Evolutionary conservation across 23 red algal genomes (phyloP).

Genomic region (Porphyridium purpureum): DNA sequence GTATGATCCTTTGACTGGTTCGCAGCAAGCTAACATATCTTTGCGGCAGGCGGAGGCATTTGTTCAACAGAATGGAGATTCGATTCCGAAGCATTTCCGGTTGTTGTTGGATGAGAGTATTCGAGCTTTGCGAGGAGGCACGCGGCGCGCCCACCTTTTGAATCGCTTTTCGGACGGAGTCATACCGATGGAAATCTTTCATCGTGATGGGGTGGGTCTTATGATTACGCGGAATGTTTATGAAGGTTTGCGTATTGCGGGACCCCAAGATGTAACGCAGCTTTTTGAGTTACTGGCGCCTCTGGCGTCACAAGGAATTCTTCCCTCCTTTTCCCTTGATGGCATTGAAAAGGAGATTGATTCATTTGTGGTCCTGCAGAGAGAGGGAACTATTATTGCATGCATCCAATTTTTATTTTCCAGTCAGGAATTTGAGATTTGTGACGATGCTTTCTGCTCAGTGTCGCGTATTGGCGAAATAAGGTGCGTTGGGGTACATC

Average conservation of each 20-base stretch:
- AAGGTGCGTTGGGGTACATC: slow-evolving; percentile 66
- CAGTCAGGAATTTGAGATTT: slow-evolving; percentile 21
- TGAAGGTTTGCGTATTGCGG: slow-evolving; percentile 67
- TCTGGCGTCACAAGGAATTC: slow-evolving; percentile 64
- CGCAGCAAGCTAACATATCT: slow-evolving; percentile 59
- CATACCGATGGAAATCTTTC: slow-evolving; percentile 76
- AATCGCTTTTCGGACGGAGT: slow-evolving; percentile 64
- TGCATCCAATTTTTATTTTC: slow-evolving; percentile 42
- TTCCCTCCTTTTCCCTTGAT: slow-evolving; percentile 33
- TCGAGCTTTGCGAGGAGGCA: slow-evolving; percentile 31
- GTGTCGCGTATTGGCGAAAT: too few species aligned
- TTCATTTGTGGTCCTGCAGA: slow-evolving; percentile 66
- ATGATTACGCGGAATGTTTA: slow-evolving; percentile 90
- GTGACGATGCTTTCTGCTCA: too few species aligned
- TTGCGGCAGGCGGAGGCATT: slow-evolving; percentile 51
- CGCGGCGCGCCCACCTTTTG: slow-evolving; percentile 64
- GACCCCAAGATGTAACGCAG: slow-evolving; percentile 38
- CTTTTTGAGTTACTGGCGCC: slow-evolving; percentile 57
- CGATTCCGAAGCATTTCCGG: slow-evolving; percentile 27
- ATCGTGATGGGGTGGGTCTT: slow-evolving; percentile 72
- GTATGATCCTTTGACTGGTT: slow-evolving; percentile 32
- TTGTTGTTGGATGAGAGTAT: slow-evolving; percentile 32
- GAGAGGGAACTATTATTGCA: slow-evolving; percentile 92
- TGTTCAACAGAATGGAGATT: slow-evolving; percentile 10
- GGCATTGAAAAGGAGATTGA: slow-evolving; percentile 54